These are phyloP conservation scores for Fusarium sp. DNA, from an alignment of 2,329 filamentous ascomycete genomes.

Conservation along the genomic window DNA sequence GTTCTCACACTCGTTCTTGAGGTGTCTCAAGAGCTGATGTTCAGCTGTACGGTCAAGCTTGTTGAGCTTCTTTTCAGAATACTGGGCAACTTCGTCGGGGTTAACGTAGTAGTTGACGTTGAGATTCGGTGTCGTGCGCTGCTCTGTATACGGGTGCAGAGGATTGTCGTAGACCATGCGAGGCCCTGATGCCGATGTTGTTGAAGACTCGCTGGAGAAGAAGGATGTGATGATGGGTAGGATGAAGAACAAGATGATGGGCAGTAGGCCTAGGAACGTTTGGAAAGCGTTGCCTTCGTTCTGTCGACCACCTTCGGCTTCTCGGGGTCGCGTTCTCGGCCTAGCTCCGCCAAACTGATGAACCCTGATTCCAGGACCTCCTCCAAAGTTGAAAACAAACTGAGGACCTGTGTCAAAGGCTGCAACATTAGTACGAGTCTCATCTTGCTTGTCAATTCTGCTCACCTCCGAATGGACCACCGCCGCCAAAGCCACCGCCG, in stretches of 20 bases:
- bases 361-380: slow-evolving; percentile 89
- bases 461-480: slow-evolving; percentile 58
- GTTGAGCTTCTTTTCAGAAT: slow-evolving; percentile 72
- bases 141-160: slow-evolving; percentile 74
- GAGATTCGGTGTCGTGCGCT: slow-evolving; percentile 75
- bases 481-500: slow-evolving; percentile 76
- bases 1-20: slow-evolving; percentile 77
- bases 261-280: slow-evolving; percentile 79
- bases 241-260: slow-evolving; percentile 88
- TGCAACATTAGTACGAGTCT: slow-evolving; percentile 43
- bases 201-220: slow-evolving; percentile 64
- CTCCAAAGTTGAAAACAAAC: slow-evolving; percentile 95
- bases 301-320: slow-evolving; percentile 60
- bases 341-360: slow-evolving; percentile 91
- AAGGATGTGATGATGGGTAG: slow-evolving; percentile 84
- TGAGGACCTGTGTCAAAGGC: slow-evolving; percentile 81
- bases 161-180: slow-evolving; percentile 79
- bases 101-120: slow-evolving; percentile 88
- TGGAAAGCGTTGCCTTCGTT: slow-evolving; percentile 62
- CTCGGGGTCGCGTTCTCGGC: slow-evolving; percentile 78
- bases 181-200: slow-evolving; percentile 61
- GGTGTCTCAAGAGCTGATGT: slow-evolving; percentile 70
- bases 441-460: neutral
- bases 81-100: slow-evolving; percentile 77
- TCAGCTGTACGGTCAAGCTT: slow-evolving; percentile 84